Percentiles rank a stretch among this genome's conserved stretches.
phyloP scores from a whole-genome alignment of 495 filamentous ascomycete species.

The Penicillium samsonianum region DNA sequence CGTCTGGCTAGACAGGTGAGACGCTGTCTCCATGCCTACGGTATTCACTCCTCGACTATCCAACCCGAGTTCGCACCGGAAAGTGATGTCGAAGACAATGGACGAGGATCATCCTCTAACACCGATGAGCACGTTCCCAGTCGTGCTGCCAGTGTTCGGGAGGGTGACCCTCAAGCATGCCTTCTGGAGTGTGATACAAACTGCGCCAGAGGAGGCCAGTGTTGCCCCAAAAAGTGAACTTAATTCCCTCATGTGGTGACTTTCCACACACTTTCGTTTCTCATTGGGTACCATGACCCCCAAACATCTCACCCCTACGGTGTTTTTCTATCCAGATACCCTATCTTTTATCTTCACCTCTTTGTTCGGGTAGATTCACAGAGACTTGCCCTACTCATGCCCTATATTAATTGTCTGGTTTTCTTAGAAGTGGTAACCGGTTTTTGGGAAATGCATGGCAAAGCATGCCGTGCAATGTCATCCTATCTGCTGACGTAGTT shows the following conservation, averaged over 20 bases:
- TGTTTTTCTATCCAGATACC: slow-evolving; percentile 11
- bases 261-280: slow-evolving; percentile 6
- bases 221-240: slow-evolving; percentile 59
- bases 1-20: slow-evolving; percentile 74
- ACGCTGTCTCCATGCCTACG: slow-evolving; percentile 87
- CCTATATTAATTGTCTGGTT: background rate
- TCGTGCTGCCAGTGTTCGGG: slow-evolving; percentile 52
- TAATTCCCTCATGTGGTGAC: slow-evolving; percentile 12
- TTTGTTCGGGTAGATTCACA: background rate
- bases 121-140: slow-evolving; percentile 39
- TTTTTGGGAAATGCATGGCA: background rate
- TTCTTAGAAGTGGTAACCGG: background rate
- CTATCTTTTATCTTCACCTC: background rate
- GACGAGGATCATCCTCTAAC: slow-evolving; percentile 30
- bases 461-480: background rate
- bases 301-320: background rate
- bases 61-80: slow-evolving; percentile 88
- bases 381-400: background rate
- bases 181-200: slow-evolving; percentile 85
- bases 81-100: slow-evolving; percentile 53
- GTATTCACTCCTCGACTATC: slow-evolving; percentile 97
- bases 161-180: slow-evolving; percentile 61
- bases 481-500: background rate
- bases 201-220: slow-evolving; percentile 69
- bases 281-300: slow-evolving; percentile 6